Evolutionary conservation across 2,329 filamentous ascomycete species (phyloP).

Genomic region (Fonsecaea pugnacius): DNA sequence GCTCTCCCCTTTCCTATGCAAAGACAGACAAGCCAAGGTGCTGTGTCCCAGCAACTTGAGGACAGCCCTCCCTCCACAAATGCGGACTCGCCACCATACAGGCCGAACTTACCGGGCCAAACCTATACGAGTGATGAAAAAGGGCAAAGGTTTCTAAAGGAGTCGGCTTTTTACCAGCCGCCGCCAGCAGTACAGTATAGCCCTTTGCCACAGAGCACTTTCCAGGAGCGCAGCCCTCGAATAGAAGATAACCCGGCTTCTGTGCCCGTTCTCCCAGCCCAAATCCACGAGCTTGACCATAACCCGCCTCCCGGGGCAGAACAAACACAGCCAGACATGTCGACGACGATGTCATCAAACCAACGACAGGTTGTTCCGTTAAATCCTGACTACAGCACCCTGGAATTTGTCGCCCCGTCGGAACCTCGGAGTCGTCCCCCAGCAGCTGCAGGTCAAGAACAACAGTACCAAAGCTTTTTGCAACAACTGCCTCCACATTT

Average conservation of each 20-base stretch:
- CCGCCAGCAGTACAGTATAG: conserved; percentile 1
- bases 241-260: neutral
- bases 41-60: neutral
- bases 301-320: neutral
- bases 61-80: conserved; percentile 2
- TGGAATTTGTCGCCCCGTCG: conserved; percentile 26
- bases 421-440: conserved; percentile 21
- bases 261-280: neutral
- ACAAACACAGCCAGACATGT: neutral
- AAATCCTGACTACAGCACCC: conserved; percentile 30
- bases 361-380: conserved; percentile 17
- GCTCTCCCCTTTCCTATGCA: conserved; percentile 19
- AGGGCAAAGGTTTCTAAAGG: conserved; percentile 25
- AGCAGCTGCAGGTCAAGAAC: conserved; percentile 3
- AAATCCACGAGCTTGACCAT: conserved; percentile 23
- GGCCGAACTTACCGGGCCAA: conserved; percentile 6
- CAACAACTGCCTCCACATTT: conserved; percentile 2
- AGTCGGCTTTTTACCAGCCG: conserved; percentile 28
- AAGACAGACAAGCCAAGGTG: conserved; percentile 17
- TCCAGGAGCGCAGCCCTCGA: conserved; percentile 5
- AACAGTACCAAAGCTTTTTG: conserved; percentile 10
- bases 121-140: conserved; percentile 23
- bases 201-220: conserved; percentile 9
- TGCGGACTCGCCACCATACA: conserved; percentile 17
- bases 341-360: neutral